Conservation (phyloP, 306 rosid genomes). For the Delonix regia region DNA sequence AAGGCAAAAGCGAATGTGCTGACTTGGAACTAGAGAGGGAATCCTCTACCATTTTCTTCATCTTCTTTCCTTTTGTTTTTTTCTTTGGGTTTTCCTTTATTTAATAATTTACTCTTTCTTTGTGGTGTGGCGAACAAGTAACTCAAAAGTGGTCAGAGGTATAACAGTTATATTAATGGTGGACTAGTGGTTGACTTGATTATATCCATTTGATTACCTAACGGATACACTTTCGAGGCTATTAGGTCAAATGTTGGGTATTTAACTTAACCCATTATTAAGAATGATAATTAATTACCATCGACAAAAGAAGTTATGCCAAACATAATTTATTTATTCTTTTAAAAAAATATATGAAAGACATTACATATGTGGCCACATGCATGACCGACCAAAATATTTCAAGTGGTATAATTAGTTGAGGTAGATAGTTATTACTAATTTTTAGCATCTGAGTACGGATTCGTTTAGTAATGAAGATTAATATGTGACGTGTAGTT, state of each 20-base stretch:
- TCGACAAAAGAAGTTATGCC: neutral
- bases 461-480: neutral
- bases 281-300: neutral
- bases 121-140: conserved; percentile 5
- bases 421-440: neutral
- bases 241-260: neutral
- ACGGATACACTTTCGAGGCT: neutral
- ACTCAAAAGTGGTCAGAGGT: conserved; percentile 16
- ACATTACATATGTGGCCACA: neutral
- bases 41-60: neutral
- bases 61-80: neutral
- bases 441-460: neutral
- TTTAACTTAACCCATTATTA: conserved; percentile 10
- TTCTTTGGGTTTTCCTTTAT: too few species aligned
- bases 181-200: conserved; percentile 20
- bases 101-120: neutral
- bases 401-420: neutral
- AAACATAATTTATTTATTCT: neutral
- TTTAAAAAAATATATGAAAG: neutral
- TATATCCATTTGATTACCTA: conserved; percentile 15
- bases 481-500: neutral
- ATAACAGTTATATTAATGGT: neutral
- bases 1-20: conserved; percentile 1
- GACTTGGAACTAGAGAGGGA: neutral
- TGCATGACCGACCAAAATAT: neutral